Evolutionary conservation across 768 basidiomycete species (phyloP).

Genomic region (Ramaria sp.): DNA sequence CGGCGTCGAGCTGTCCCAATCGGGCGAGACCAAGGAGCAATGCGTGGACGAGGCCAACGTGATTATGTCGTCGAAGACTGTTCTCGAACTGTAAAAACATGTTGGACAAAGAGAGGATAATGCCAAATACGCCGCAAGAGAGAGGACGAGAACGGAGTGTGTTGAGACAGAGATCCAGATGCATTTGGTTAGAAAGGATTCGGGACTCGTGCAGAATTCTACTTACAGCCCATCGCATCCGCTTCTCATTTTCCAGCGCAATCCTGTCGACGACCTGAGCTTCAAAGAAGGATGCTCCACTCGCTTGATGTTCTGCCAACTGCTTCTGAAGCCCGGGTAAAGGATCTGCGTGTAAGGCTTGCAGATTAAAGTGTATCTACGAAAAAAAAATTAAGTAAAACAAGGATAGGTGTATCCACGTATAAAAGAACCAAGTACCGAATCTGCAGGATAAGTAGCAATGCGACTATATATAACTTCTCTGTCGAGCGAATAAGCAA

Average conservation of each 20-base stretch:
- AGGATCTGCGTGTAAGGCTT: constrained; percentile 78
- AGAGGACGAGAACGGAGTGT: background rate
- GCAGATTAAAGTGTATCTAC: constrained; percentile 86
- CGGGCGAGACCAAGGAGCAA: constrained; percentile 66
- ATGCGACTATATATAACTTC: constrained; percentile 84
- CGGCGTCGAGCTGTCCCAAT: constrained; percentile 46
- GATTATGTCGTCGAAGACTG: constrained; percentile 76
- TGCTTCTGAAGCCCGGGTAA: constrained; percentile 56
- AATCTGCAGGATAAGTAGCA: constrained; percentile 78
- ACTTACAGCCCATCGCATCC: constrained; percentile 76
- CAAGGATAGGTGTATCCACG: background rate
- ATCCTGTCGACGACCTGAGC: constrained; percentile 46
- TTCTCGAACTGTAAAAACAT: constrained; percentile 60
- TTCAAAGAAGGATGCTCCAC: constrained; percentile 23
- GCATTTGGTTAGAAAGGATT: background rate
- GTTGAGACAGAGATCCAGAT: too few species aligned
- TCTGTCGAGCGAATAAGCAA: constrained; percentile 28
- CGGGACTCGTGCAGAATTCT: constrained; percentile 1
- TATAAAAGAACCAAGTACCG: constrained; percentile 41
- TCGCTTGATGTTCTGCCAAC: constrained; percentile 34
- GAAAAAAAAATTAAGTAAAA: background rate
- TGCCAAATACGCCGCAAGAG: background rate
- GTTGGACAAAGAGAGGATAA: background rate
- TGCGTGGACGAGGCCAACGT: constrained; percentile 70
- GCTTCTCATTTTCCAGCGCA: constrained; percentile 58